phyloP scores from a whole-genome alignment of 345 rosid genomes.

The Eucalyptus pumila region DNA sequence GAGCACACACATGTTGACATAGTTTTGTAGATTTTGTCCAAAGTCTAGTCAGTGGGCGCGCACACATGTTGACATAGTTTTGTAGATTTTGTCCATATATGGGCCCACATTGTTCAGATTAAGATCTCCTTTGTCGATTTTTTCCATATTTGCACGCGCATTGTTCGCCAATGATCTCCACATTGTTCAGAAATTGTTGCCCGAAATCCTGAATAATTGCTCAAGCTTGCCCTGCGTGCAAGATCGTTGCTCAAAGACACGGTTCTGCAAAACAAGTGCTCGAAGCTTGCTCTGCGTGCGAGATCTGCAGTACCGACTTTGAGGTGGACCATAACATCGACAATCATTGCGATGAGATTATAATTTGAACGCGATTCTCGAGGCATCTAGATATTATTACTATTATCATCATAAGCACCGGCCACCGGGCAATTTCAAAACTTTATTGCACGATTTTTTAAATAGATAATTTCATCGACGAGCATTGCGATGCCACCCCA shows the following conservation, averaged over 20 bases:
- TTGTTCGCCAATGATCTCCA: neutral
- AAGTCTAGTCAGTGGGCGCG: no score
- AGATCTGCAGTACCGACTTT: neutral
- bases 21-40: neutral
- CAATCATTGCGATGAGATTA: neutral
- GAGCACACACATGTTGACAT: neutral
- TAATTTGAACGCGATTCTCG: no score
- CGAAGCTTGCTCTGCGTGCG: neutral
- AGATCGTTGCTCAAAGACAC: neutral
- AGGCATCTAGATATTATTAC: no score
- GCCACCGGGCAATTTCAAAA: neutral
- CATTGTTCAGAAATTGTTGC: neutral
- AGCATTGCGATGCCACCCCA: neutral
- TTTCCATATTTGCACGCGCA: neutral
- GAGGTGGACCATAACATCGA: neutral
- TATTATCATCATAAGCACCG: neutral
- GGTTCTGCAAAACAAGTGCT: neutral
- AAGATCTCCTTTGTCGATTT: no score
- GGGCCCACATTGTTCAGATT: no score
- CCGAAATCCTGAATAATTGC: neutral
- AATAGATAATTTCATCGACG: neutral
- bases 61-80: no score
- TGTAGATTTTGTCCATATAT: neutral
- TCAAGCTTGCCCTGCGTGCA: neutral
- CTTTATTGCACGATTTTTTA: neutral